Percentiles rank a stretch among this genome's conserved stretches.
Evolutionary conservation across 768 basidiomycete genomes (phyloP).

Genomic region (Hygrocybe punicea): DNA sequence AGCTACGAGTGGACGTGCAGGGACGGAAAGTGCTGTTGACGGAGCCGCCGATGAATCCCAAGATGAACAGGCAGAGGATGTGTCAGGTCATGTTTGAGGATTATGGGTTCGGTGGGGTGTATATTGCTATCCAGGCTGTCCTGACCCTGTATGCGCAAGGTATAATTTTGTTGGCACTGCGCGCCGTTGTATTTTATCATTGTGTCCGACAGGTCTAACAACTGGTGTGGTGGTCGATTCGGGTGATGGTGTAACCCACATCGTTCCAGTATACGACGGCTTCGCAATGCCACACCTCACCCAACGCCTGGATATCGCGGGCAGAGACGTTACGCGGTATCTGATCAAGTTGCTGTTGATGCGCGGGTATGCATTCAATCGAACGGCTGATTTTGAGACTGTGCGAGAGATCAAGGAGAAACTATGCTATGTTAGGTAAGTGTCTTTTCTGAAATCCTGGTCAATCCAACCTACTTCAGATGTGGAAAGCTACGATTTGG

Average conservation of each 20-base stretch:
- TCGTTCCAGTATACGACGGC: slow-evolving; percentile 97
- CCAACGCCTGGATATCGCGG: slow-evolving; percentile 92
- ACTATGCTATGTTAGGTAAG: slow-evolving; percentile 91
- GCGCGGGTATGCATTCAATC: slow-evolving; percentile 99
- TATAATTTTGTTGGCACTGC: slow-evolving; percentile 37
- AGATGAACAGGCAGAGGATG: slow-evolving; percentile 88
- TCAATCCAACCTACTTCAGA: slow-evolving; percentile 2
- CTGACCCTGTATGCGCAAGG: slow-evolving; percentile 98
- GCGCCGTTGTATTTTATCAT: background rate
- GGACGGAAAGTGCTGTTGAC: slow-evolving; percentile 91
- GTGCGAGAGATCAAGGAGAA: slow-evolving; percentile 99
- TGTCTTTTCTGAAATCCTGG: background rate
- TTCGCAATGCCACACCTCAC: slow-evolving; percentile 95
- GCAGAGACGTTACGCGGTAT: slow-evolving; percentile 96
- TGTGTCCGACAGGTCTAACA: slow-evolving; percentile 68
- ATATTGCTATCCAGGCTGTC: slow-evolving; percentile 98
- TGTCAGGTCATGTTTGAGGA: slow-evolving; percentile 99
- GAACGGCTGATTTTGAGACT: slow-evolving; percentile 99
- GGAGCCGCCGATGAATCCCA: slow-evolving; percentile 99
- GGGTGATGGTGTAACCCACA: slow-evolving; percentile 98
- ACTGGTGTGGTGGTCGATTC: slow-evolving; percentile 99
- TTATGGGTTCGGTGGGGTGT: slow-evolving; percentile 93
- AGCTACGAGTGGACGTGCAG: slow-evolving; percentile 80
- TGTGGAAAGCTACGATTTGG: slow-evolving; percentile 81
- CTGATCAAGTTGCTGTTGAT: slow-evolving; percentile 98